Base-by-base conservation (phyloP, 306 rosid genomes). In the Sindora glabra region DNA sequence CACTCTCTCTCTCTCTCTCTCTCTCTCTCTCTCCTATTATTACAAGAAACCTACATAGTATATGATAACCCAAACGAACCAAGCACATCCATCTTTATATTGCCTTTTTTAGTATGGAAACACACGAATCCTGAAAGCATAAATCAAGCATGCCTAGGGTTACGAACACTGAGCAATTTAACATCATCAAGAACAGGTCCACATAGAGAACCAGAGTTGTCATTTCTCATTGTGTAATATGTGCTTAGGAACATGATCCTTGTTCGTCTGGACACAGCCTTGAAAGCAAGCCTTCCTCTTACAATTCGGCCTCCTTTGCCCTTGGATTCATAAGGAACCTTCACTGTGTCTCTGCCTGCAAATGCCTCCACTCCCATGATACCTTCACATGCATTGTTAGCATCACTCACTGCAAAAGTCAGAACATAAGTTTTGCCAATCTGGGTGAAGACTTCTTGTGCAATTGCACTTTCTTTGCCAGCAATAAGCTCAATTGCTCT, bases 121-220 rank as follows among this genome's bases (percentile, higher is more conserved):
- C n/a, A n/a, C 32, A 18, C 54, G 5, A 48, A 11, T 24, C 9
- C 30, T 46, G 7, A 9, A 45, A 49, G 5, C 5, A 48, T 1
- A 4, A 3, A 16, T 74, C 54, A 71, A 73, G 21, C 61, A 26
- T 19, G 70, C 32, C n/a, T 39, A 7, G 78, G 75, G 38, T 54
- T 42, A 11, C 89, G 95, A 59, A 68, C 77, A 58, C 89, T 46
- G 13, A 83, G 56, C 79, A 89, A 76, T 56, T 69, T 89, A 0
- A 83, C 87, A 51, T 89, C 92, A 51, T 89, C 97, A 1, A 89
- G 61, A 1, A 83, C 73, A 1, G 97, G 97, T 25, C 89, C 97
- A 72, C 97, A 89, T 6, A 89, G 80, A 0, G 95, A 77, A 4
- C 89, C 95, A 11, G 86, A 69, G 51, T 84, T 69, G 69, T 86